These are phyloP conservation scores for Amphirosellinia nigrospora DNA, from an alignment of 495 filamentous ascomycete genomes.

Conservation along the genomic window DNA sequence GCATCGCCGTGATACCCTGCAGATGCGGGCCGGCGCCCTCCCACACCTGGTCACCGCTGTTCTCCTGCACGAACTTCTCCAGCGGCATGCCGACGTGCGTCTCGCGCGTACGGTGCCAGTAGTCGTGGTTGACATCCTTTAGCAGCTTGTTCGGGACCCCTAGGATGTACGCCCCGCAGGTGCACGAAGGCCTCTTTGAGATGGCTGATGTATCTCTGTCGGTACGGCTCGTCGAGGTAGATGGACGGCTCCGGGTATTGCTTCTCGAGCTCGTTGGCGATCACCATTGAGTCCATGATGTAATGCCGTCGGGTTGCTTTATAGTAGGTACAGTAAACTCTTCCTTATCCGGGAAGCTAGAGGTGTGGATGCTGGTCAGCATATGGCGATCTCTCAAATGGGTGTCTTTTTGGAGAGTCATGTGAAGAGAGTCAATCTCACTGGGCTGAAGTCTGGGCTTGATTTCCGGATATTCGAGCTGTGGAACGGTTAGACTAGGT, in stretches of 20 bases:
- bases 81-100: conserved; percentile 51
- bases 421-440: conserved; percentile 38
- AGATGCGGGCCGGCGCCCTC: conserved; percentile 42
- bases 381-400: background rate
- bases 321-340: conserved; percentile 63
- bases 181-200: conserved; percentile 28
- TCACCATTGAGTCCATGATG: conserved; percentile 63
- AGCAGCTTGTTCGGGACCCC: conserved; percentile 48
- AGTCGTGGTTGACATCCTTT: conserved; percentile 44
- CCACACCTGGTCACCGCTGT: conserved; percentile 48
- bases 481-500: background rate
- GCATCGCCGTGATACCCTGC: conserved; percentile 49
- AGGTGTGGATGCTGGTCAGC: conserved; percentile 36
- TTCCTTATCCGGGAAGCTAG: conserved; percentile 43
- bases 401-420: background rate
- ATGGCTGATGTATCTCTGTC: conserved; percentile 39
- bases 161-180: conserved; percentile 39
- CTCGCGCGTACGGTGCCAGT: conserved; percentile 53
- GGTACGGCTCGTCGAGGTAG: conserved; percentile 39
- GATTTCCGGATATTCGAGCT: conserved; percentile 66
- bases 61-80: conserved; percentile 45
- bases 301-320: conserved; percentile 56
- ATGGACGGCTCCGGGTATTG: conserved; percentile 59
- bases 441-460: conserved; percentile 53
- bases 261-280: conserved; percentile 58